These are phyloP conservation scores for Leishmania gerbilli DNA, from an alignment of 208 protist species.

Conservation along the genomic window DNA sequence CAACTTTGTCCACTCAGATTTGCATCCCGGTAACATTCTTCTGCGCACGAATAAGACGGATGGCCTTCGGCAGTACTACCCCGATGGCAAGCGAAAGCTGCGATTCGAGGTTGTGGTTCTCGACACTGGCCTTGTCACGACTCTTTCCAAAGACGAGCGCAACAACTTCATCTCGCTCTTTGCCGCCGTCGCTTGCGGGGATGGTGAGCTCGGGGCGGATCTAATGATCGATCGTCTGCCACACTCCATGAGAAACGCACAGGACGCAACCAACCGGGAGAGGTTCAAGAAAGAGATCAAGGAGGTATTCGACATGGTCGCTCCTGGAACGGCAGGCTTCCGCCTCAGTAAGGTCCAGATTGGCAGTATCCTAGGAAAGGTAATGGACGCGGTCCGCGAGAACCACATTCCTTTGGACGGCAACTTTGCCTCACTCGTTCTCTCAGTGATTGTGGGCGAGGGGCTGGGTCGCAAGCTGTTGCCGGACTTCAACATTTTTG, in stretches of 20 bases:
- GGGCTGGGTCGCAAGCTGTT: constrained; percentile 88
- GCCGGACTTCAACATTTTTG: constrained; percentile 92
- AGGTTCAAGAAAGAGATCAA: constrained; percentile 76
- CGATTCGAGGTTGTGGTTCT: constrained; percentile 81
- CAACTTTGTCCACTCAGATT: constrained; percentile 95
- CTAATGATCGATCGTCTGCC: constrained; percentile 92
- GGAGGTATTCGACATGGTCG: constrained; percentile 78
- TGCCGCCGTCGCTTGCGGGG: constrained; percentile 82
- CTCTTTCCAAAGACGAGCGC: constrained; percentile 77
- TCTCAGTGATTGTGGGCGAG: constrained; percentile 92
- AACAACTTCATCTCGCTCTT: constrained; percentile 95
- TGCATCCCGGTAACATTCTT: constrained; percentile 94
- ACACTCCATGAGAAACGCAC: constrained; percentile 18
- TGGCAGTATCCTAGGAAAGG: constrained; percentile 68
- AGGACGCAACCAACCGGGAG: constrained; percentile 41
- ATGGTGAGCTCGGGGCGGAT: constrained; percentile 85
- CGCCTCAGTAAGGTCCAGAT: constrained; percentile 83
- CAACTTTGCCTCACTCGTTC: constrained; percentile 91
- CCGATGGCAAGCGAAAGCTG: constrained; percentile 66
- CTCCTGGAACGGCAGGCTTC: constrained; percentile 75
- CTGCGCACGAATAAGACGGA: constrained; percentile 54
- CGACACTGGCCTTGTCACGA: constrained; percentile 91
- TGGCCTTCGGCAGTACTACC: constrained; percentile 45
- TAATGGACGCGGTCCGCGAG: constrained; percentile 80
- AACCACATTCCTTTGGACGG: constrained; percentile 90